Percentiles rank a stretch among this genome's conserved stretches.
These are phyloP conservation scores for Cordyceps farinosa DNA, from an alignment of 2,329 filamentous ascomycete species.

Conservation along the genomic window DNA sequence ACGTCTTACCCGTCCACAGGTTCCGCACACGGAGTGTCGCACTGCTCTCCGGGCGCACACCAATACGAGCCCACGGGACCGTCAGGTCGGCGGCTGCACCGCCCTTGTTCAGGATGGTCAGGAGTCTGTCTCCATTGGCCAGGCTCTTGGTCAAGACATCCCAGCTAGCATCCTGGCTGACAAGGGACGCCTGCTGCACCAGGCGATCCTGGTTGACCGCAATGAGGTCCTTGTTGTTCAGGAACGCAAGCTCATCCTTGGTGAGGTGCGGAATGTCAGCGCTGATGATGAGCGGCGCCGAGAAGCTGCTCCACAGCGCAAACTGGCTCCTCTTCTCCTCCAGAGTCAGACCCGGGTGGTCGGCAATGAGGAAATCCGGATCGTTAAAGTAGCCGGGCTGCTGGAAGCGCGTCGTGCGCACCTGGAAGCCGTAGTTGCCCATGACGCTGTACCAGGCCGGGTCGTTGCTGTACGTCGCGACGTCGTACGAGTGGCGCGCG, in stretches of 20 bases:
- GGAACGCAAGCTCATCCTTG: slow-evolving; percentile 30
- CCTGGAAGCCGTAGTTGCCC: slow-evolving; percentile 42
- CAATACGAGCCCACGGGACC: slow-evolving; percentile 33
- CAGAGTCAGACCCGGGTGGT: slow-evolving; percentile 30
- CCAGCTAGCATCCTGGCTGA: slow-evolving; percentile 39
- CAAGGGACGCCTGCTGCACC: slow-evolving; percentile 42
- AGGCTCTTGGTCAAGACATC: slow-evolving; percentile 44
- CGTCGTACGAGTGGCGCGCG: slow-evolving; percentile 38
- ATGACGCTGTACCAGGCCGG: slow-evolving; percentile 41
- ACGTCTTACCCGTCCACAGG: slow-evolving; percentile 37
- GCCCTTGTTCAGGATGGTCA: slow-evolving; percentile 42
- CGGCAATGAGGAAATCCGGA: slow-evolving; percentile 32
- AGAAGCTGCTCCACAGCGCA: slow-evolving; percentile 30
- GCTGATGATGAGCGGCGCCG: slow-evolving; percentile 32
- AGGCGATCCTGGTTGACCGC: slow-evolving; percentile 38
- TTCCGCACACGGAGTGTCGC: slow-evolving; percentile 32
- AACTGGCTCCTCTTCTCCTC: slow-evolving; percentile 34
- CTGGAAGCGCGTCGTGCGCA: slow-evolving; percentile 35
- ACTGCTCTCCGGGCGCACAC: slow-evolving; percentile 25
- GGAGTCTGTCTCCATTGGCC: slow-evolving; percentile 41
- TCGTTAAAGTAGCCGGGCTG: slow-evolving; percentile 35
- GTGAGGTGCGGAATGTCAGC: slow-evolving; percentile 36
- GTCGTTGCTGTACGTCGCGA: slow-evolving; percentile 39
- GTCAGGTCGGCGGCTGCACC: slow-evolving; percentile 26
- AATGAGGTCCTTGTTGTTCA: slow-evolving; percentile 38